A percentile compares a stretch with the other conserved stretches of the same genome.
phyloP scores from a whole-genome alignment of 495 filamentous ascomycete genomes.

The Tuber brumale region DNA sequence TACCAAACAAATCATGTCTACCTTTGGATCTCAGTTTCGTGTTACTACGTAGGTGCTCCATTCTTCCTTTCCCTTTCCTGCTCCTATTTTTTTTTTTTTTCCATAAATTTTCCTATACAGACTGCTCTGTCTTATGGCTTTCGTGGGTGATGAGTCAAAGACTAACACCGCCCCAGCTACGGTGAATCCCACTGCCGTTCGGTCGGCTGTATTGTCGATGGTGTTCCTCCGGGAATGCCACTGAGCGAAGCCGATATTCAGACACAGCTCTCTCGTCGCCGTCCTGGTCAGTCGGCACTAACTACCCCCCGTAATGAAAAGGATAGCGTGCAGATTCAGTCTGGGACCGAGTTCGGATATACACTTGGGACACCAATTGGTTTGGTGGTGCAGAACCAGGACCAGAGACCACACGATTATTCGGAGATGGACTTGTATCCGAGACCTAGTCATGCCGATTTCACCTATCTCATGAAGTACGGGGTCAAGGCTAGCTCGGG shows the following conservation, averaged over 20 bases:
- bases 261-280: constrained; percentile 83
- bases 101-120: constrained; percentile 20
- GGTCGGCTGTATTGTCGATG: constrained; percentile 86
- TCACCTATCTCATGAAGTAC: constrained; percentile 95
- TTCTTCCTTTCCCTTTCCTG: neutral
- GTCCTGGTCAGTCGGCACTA: constrained; percentile 83
- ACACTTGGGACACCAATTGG: constrained; percentile 90
- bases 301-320: constrained; percentile 92
- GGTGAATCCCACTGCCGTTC: constrained; percentile 86
- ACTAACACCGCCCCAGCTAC: constrained; percentile 52
- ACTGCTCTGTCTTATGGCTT: constrained; percentile 19
- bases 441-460: constrained; percentile 89
- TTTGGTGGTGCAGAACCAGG: constrained; percentile 81
- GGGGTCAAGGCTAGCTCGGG: constrained; percentile 90
- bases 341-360: constrained; percentile 85
- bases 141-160: neutral
- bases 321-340: constrained; percentile 86
- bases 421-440: constrained; percentile 90
- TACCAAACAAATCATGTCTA: constrained; percentile 59
- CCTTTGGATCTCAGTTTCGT: constrained; percentile 77
- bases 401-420: constrained; percentile 93
- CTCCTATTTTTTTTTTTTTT: neutral
- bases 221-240: constrained; percentile 79
- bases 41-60: constrained; percentile 67
- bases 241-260: constrained; percentile 88